These are phyloP conservation scores for Wickerhamiella alocasiicola DNA, from an alignment of 805 yeast genomes.

Conservation along the genomic window DNA sequence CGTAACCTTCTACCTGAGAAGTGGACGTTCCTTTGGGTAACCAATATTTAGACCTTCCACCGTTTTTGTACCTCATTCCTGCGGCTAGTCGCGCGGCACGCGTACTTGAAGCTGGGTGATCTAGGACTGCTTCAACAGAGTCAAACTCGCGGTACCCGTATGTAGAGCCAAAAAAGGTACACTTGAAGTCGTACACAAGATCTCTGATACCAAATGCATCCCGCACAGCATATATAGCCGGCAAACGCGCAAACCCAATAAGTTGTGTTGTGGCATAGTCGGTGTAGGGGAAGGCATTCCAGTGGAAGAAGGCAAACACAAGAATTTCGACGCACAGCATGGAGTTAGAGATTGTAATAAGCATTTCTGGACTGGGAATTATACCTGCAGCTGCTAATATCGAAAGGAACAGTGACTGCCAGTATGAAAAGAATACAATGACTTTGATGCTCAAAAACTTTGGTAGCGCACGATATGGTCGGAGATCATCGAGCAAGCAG, in stretches of 20 bases:
- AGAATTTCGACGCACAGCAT: slow-evolving; percentile 72
- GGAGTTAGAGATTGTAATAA: slow-evolving; percentile 61
- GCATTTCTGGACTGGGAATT: slow-evolving; percentile 28
- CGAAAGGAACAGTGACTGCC: slow-evolving; percentile 70
- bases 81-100: slow-evolving; percentile 60
- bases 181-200: slow-evolving; percentile 60
- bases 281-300: slow-evolving; percentile 66
- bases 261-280: slow-evolving; percentile 51
- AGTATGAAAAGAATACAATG: slow-evolving; percentile 92
- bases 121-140: slow-evolving; percentile 53
- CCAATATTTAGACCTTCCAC: slow-evolving; percentile 81
- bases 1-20: background rate
- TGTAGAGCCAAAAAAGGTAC: slow-evolving; percentile 52
- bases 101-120: slow-evolving; percentile 51
- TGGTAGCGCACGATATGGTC: slow-evolving; percentile 76
- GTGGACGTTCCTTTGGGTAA: slow-evolving; percentile 28
- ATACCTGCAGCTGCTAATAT: slow-evolving; percentile 28
- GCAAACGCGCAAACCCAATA: slow-evolving; percentile 59
- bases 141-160: slow-evolving; percentile 79
- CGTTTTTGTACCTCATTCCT: slow-evolving; percentile 69
- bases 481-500: slow-evolving; percentile 65
- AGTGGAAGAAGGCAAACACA: slow-evolving; percentile 79
- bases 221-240: slow-evolving; percentile 47
- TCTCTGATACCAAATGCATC: slow-evolving; percentile 76
- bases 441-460: slow-evolving; percentile 87